Evolutionary conservation across 257 asterid species (phyloP).

Genomic region (Rhazya stricta): DNA sequence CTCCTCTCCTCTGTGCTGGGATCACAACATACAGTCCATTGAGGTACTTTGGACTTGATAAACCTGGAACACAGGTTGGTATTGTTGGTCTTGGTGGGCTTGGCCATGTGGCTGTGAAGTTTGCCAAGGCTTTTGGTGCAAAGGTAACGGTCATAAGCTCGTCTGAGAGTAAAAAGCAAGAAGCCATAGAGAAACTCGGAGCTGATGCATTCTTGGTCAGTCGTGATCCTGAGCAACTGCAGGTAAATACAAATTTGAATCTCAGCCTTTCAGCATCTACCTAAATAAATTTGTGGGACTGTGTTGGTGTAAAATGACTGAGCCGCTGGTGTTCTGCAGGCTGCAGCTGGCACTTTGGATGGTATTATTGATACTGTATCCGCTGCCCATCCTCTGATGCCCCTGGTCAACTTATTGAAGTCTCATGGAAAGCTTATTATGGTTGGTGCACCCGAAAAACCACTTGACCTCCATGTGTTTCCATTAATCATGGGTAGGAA

Average conservation of each 20-base stretch:
- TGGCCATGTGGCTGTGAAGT: slow-evolving; percentile 46
- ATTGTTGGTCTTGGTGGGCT: slow-evolving; percentile 49
- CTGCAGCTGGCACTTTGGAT: slow-evolving; percentile 41
- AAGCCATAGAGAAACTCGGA: slow-evolving; percentile 36
- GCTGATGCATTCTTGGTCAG: slow-evolving; percentile 44
- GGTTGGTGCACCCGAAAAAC: slow-evolving; percentile 43
- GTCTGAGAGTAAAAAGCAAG: slow-evolving; percentile 31
- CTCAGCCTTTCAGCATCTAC: background rate
- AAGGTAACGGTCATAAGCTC: slow-evolving; percentile 44
- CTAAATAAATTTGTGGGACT: background rate
- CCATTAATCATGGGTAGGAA: slow-evolving; percentile 35
- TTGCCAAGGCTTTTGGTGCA: slow-evolving; percentile 41
- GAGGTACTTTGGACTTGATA: slow-evolving; percentile 34
- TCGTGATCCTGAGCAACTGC: slow-evolving; percentile 36
- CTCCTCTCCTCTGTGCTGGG: slow-evolving; percentile 48
- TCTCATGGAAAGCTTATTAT: slow-evolving; percentile 41
- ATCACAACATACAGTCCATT: slow-evolving; percentile 41
- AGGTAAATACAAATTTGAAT: slow-evolving; percentile 7
- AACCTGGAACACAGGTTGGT: slow-evolving; percentile 37
- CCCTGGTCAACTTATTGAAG: slow-evolving; percentile 40
- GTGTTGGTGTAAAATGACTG: background rate
- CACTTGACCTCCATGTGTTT: slow-evolving; percentile 36
- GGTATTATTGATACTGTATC: slow-evolving; percentile 55
- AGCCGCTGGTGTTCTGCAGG: slow-evolving; percentile 17
- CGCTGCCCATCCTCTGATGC: slow-evolving; percentile 37